Evolutionary conservation across 768 basidiomycete genomes (phyloP), one percentile per base, ranked within the genome.

Genomic region (Leccinum rimulosum): DNA sequence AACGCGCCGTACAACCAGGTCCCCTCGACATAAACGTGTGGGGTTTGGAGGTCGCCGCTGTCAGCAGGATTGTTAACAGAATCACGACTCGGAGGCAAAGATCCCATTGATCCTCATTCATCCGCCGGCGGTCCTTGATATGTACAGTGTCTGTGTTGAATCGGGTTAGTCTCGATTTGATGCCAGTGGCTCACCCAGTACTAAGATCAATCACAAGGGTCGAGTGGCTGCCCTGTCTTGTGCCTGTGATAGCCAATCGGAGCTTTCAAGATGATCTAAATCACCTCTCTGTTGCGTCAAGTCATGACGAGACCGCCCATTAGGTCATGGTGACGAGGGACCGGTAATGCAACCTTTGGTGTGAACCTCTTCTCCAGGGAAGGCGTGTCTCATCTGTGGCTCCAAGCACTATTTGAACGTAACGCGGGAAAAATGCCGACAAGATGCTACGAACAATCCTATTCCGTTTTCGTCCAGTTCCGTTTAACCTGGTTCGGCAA

Each of bases 1-100:
- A 73, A 66, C 11, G 73, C 69, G 14, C 71, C 71, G 9, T 73
- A 67, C 9, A 73, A 45, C 71, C 71, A 73, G 7, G 73, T 65
- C 0, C 69, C 64, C 45, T 73, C 73, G 25, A 35, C 59, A 50
- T 57, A 73, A 54, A 68, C 35, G 17, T 54, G 27, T 4, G 56
- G 54, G 1, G 63, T 55, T 9, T 63, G 56, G 59, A 31, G 56
- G 50, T 64, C 60, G 1, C 57, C 4, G 12, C 61, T 58, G 43
- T 33, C 52, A 1, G 31, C 55, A 50, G n/a, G 15, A 28, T 27
- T 59, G 36, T 57, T 73, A 22, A 43, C 43, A 28, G 15, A 47
- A 53, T 27, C 17, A 40, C 53, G 25, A 25, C 25, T 25, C 25
- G 25, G 3, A 30, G 17, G 27, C n/a, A 45, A 49, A 15, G 38